A percentile compares a stretch with the other conserved stretches of the same genome.
Conservation (phyloP, 257 asterid species). For the Fraxinus cuspidata region DNA sequence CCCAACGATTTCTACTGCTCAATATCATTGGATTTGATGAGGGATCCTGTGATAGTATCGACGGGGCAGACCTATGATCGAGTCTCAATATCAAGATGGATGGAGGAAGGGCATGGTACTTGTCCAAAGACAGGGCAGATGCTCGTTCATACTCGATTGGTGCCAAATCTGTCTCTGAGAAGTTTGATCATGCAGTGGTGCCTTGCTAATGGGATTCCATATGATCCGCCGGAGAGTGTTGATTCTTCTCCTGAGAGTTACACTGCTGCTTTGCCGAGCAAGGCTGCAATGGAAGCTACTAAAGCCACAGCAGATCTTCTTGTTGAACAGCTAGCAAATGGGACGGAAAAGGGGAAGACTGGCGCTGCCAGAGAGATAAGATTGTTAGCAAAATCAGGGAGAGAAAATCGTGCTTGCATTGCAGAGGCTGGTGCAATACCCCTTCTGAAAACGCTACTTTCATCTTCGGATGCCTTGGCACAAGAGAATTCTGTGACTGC, state of each 20-base stretch:
- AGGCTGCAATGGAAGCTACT: conserved; percentile 70
- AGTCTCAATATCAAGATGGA: conserved; percentile 71
- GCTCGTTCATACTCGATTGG: conserved; percentile 59
- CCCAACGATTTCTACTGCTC: conserved; percentile 93
- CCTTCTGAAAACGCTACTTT: conserved; percentile 55
- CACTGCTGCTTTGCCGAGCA: conserved; percentile 48
- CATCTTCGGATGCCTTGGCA: conserved; percentile 59
- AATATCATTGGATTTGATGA: conserved; percentile 79
- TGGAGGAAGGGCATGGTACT: conserved; percentile 78
- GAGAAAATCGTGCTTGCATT: conserved; percentile 73
- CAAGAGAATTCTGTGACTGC: conserved; percentile 95
- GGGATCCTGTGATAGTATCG: conserved; percentile 79
- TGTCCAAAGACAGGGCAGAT: conserved; percentile 90
- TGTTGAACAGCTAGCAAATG: conserved; percentile 62
- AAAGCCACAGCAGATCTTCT: conserved; percentile 66
- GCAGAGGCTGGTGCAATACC: conserved; percentile 91
- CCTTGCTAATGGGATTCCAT: conserved; percentile 62
- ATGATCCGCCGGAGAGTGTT: conserved; percentile 56
- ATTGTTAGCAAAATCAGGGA: conserved; percentile 73
- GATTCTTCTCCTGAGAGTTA: conserved; percentile 43
- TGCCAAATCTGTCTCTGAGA: conserved; percentile 72
- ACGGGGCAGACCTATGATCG: conserved; percentile 96
- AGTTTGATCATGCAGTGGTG: conserved; percentile 84
- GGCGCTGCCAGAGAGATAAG: conserved; percentile 84
- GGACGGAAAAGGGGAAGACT: conserved; percentile 61